Percentiles rank a stretch among this genome's conserved stretches.
These are phyloP conservation scores for Kalanchoe fedtschenkoi DNA, from an alignment of 164 flowering plant species.

Conservation along the genomic window DNA sequence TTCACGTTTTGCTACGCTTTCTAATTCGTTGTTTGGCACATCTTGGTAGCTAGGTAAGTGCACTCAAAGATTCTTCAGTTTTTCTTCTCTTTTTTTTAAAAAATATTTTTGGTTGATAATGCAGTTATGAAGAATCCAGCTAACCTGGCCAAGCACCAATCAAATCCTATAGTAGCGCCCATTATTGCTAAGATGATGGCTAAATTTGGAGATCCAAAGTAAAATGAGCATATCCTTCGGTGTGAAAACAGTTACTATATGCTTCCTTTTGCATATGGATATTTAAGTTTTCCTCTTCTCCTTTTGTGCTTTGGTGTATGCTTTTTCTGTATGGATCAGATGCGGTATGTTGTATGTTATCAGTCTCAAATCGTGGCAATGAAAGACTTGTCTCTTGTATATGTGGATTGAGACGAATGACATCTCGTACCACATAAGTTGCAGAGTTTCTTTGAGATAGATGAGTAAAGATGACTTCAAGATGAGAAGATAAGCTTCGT, in stretches of 20 bases:
- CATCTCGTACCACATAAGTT: too few species aligned
- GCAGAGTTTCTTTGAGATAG: too few species aligned
- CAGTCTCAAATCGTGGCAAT: too few species aligned
- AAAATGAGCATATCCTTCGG: constrained; percentile 4
- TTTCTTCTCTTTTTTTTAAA: neutral
- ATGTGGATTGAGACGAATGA: too few species aligned
- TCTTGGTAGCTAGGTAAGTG: neutral
- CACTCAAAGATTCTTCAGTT: neutral
- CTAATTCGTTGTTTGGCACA: neutral
- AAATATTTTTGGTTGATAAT: constrained; percentile 7
- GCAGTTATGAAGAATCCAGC: constrained; percentile 99
- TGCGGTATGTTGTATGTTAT: too few species aligned
- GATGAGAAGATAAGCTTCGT: too few species aligned
- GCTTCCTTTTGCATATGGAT: too few species aligned
- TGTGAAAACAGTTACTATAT: neutral
- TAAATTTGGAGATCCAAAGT: constrained; percentile 67
- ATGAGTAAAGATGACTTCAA: too few species aligned
- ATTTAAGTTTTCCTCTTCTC: too few species aligned
- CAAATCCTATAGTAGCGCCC: constrained; percentile 96
- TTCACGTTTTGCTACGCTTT: neutral
- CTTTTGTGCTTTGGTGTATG: too few species aligned
- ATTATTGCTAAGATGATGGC: constrained; percentile 89
- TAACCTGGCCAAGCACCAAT: constrained; percentile 83
- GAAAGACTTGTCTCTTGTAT: too few species aligned
- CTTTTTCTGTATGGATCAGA: too few species aligned